These are phyloP conservation scores for Chlamydomonas asymmetrica DNA, from an alignment of 139 green algal species.

Conservation along the genomic window DNA sequence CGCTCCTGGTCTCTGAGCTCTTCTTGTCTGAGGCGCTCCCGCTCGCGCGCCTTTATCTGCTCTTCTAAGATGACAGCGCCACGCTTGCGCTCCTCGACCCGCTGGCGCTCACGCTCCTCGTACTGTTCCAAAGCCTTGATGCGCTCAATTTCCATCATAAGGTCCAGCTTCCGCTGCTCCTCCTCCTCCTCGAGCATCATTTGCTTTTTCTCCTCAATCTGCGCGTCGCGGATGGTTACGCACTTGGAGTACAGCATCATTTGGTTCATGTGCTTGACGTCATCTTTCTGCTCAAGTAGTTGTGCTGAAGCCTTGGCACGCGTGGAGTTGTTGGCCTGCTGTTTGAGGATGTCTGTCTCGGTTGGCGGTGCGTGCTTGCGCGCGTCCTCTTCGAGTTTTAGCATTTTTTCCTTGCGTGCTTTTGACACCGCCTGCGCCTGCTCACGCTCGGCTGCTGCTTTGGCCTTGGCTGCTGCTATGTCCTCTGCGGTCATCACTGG, in stretches of 20 bases:
- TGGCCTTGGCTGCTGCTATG: conserved; percentile 40
- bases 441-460: conserved; percentile 35
- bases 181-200: conserved; percentile 67
- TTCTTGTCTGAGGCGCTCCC: conserved; percentile 55
- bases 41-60: conserved; percentile 75
- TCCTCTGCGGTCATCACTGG: conserved; percentile 67
- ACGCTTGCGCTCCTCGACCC: conserved; percentile 55
- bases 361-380: conserved; percentile 57
- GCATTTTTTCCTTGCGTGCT: conserved; percentile 74
- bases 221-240: conserved; percentile 79
- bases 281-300: conserved; percentile 76
- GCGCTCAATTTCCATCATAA: conserved; percentile 87
- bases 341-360: conserved; percentile 65
- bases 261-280: conserved; percentile 91
- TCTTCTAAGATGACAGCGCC: conserved; percentile 74
- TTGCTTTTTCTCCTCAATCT: conserved; percentile 83
- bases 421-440: conserved; percentile 46
- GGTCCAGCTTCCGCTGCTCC: conserved; percentile 64
- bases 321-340: conserved; percentile 43
- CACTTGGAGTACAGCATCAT: conserved; percentile 91
- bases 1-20: conserved; percentile 68
- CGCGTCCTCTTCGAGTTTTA: conserved; percentile 70
- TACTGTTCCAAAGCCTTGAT: conserved; percentile 62
- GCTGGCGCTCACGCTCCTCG: conserved; percentile 67
- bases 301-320: conserved; percentile 49